Evolutionary conservation across 2,329 filamentous ascomycete species (phyloP).

Genomic region (Sarocladium brachiariae): DNA sequence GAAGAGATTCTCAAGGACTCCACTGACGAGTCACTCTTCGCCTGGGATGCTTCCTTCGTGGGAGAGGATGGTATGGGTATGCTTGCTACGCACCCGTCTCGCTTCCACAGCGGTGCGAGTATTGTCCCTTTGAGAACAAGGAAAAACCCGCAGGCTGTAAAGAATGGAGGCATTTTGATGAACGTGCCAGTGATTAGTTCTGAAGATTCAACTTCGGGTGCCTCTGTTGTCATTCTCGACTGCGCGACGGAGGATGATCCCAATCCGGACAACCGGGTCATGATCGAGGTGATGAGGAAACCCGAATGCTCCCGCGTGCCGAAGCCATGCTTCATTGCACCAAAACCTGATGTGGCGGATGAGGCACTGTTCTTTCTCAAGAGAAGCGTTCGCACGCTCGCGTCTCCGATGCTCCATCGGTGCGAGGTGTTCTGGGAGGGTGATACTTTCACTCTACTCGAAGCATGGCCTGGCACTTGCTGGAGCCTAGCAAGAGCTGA

Average conservation of each 20-base stretch:
- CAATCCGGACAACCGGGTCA: neutral
- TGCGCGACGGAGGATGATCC: neutral
- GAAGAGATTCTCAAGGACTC: slow-evolving; percentile 17
- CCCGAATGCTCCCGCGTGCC: neutral
- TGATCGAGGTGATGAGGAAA: neutral
- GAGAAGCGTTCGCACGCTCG: neutral
- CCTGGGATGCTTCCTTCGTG: slow-evolving; percentile 13
- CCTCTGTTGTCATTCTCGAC: neutral
- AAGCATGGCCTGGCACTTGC: neutral
- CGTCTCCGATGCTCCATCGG: neutral
- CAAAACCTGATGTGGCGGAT: neutral
- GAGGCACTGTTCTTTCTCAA: neutral
- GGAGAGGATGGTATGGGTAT: neutral
- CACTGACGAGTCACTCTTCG: slow-evolving; percentile 18
- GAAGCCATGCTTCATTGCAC: neutral
- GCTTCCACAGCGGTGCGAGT: neutral
- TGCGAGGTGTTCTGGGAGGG: neutral
- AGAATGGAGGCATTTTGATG: neutral
- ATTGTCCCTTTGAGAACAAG: neutral
- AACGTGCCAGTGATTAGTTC: neutral
- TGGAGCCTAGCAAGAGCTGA: neutral
- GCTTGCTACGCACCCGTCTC: neutral
- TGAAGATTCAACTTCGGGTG: neutral
- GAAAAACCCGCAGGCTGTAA: neutral
- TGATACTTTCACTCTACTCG: neutral